Conservation (phyloP, 805 yeast genomes). For the Zygosaccharomyces bailii region DNA sequence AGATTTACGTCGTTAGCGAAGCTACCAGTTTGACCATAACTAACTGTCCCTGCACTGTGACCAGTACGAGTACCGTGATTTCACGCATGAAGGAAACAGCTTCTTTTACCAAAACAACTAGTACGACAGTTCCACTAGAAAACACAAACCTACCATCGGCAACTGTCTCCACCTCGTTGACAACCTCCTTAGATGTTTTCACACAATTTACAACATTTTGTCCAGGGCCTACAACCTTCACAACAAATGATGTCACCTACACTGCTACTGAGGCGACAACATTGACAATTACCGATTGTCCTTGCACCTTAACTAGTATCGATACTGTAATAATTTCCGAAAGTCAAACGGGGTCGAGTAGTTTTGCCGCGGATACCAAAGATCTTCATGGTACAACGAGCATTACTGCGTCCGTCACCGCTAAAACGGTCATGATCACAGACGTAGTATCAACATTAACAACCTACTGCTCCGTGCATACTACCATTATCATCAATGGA, state of each 20-base stretch:
- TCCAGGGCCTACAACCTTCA: conserved; percentile 66
- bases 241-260: conserved; percentile 63
- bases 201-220: conserved; percentile 63
- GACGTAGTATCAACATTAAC: no score
- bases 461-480: no score
- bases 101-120: neutral
- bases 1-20: conserved; percentile 68
- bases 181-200: neutral
- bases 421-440: no score
- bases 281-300: neutral
- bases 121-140: neutral
- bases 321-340: no score
- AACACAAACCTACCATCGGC: neutral
- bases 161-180: neutral
- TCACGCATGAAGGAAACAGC: neutral
- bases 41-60: conserved; percentile 77
- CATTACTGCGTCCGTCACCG: no score
- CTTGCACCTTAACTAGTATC: neutral
- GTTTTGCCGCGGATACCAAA: no score
- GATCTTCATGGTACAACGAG: no score
- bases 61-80: conserved; percentile 2
- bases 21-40: conserved; percentile 83
- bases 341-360: no score
- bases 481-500: no score
- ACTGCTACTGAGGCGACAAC: conserved; percentile 48